Evolutionary conservation across 768 basidiomycete species (phyloP).

Genomic region (Agaricus blazei): DNA sequence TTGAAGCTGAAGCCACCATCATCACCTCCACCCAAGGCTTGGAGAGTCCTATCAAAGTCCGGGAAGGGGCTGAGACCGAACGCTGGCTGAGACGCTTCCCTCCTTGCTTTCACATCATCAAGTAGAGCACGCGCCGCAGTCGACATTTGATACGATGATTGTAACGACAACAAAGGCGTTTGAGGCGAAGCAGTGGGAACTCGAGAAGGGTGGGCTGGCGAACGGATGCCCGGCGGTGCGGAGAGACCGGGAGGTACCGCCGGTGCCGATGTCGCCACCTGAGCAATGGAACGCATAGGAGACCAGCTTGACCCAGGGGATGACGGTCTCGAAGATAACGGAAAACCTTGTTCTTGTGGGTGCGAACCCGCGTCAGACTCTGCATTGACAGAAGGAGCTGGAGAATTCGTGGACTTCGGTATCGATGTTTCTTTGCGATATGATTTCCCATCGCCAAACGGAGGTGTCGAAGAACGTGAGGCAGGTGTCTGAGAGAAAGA

Average conservation of each 20-base stretch:
- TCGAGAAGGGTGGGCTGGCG: conserved; percentile 48
- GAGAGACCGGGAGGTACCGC: conserved; percentile 45
- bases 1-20: conserved; percentile 81
- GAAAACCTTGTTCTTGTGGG: conserved; percentile 36
- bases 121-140: conserved; percentile 78
- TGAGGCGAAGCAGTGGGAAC: conserved; percentile 46
- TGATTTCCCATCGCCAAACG: conserved; percentile 36
- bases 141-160: conserved; percentile 80
- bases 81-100: conserved; percentile 47
- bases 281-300: conserved; percentile 30
- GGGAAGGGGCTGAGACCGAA: conserved; percentile 67
- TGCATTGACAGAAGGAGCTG: conserved; percentile 43
- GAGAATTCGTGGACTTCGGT: conserved; percentile 29
- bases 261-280: conserved; percentile 21
- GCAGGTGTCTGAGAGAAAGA: conserved; percentile 42
- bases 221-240: conserved; percentile 59
- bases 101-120: conserved; percentile 75
- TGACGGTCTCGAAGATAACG: conserved; percentile 34
- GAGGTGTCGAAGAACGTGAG: conserved; percentile 54
- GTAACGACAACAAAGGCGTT: conserved; percentile 46
- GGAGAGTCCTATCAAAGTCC: conserved; percentile 81
- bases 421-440: conserved; percentile 19
- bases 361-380: conserved; percentile 48
- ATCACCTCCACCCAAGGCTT: conserved; percentile 62
- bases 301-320: conserved; percentile 26